Conservation (phyloP, 73 alveolate genomes). For the Blepharisma stoltei region DNA sequence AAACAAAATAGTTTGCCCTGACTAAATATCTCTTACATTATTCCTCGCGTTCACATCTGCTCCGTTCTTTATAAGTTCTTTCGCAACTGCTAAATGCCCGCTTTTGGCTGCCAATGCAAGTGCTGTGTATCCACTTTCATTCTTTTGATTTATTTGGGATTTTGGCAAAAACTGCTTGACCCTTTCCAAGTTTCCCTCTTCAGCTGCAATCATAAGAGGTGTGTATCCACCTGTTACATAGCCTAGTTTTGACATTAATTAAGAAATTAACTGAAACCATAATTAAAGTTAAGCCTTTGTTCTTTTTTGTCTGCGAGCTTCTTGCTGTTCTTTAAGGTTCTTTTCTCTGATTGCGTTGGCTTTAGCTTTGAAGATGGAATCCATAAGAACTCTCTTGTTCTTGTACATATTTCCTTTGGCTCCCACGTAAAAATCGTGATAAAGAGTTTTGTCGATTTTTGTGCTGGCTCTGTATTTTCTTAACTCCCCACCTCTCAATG, state of each 20-base stretch:
- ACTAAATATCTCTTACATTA: conserved; percentile 38
- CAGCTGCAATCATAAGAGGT: conserved; percentile 48
- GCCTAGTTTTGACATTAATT: conserved; percentile 25
- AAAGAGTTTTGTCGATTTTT: conserved; percentile 88
- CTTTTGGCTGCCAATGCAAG: conserved; percentile 42
- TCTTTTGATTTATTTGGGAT: conserved; percentile 37
- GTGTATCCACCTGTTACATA: conserved; percentile 47
- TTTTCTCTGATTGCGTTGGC: no score
- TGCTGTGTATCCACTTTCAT: conserved; percentile 51
- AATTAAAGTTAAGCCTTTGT: no score
- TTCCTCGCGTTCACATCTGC: conserved; percentile 48
- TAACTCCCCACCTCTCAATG: no score
- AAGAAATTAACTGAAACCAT: neutral
- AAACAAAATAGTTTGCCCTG: conserved; percentile 48
- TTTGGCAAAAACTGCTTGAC: conserved; percentile 32
- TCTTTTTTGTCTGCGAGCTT: no score
- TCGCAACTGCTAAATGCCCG: conserved; percentile 27
- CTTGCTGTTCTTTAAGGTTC: no score
- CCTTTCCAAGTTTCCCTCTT: conserved; percentile 37
- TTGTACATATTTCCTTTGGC: conserved; percentile 97
- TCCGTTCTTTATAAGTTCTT: conserved; percentile 39
- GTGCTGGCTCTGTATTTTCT: conserved; percentile 92
- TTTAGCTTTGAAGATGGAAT: conserved; percentile 84
- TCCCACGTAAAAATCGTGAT: conserved; percentile 92
- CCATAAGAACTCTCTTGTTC: conserved; percentile 94